Conservation (phyloP, 2,329 filamentous ascomycete genomes). For the Aspergillus jensenii region DNA sequence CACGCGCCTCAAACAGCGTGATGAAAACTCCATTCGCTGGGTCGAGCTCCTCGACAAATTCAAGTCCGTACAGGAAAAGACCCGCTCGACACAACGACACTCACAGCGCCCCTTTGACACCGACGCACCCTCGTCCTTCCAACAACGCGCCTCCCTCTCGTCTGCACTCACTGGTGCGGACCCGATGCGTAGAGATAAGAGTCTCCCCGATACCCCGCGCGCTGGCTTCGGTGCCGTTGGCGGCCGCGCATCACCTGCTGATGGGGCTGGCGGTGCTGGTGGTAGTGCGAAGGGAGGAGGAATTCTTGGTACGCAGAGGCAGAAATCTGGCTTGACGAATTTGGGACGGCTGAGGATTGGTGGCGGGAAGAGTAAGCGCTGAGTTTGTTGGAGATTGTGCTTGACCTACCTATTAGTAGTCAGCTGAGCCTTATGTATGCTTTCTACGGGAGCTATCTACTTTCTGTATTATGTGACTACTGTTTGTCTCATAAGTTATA, state of each 20-base stretch:
- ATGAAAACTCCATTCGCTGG: conserved; percentile 87
- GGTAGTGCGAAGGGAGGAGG: conserved; percentile 17
- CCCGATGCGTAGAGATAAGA: conserved; percentile 30
- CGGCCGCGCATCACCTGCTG: conserved; percentile 37
- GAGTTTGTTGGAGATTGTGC: conserved; percentile 8
- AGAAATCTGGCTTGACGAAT: conserved; percentile 64
- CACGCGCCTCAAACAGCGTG: conserved; percentile 74
- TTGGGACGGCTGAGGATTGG: conserved; percentile 72
- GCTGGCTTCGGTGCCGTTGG: conserved; percentile 19
- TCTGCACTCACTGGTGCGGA: conserved; percentile 33
- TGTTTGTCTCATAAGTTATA: background rate
- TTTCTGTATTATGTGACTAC: background rate
- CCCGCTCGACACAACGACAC: conserved; percentile 54
- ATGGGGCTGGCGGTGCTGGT: conserved; percentile 9
- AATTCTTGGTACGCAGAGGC: conserved; percentile 52
- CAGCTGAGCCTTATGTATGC: background rate
- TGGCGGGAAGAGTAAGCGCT: conserved; percentile 54
- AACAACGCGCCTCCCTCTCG: conserved; percentile 35
- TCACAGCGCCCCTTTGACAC: conserved; percentile 33
- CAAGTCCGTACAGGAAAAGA: conserved; percentile 82
- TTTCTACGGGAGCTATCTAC: background rate
- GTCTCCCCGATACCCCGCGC: conserved; percentile 35
- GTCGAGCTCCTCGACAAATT: conserved; percentile 93
- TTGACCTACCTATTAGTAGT: no score
- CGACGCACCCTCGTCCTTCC: conserved; percentile 47